phyloP scores from a whole-genome alignment of 2,329 filamentous ascomycete genomes.

The Phoma herbarum region DNA sequence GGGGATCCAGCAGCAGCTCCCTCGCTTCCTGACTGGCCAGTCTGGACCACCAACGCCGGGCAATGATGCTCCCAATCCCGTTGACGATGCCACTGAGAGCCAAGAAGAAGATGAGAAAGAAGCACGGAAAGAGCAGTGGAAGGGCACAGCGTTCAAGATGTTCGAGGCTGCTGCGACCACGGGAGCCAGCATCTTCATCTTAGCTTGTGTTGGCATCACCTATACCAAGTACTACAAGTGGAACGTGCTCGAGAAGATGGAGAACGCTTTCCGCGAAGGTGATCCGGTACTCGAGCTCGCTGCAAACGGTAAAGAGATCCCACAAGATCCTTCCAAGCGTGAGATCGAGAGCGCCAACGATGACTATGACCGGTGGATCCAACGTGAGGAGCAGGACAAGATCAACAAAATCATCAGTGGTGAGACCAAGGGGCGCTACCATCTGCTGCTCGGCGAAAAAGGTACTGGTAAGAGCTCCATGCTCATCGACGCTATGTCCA shows the following conservation, averaged over 20 bases:
- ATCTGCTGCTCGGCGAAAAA: constrained; percentile 92
- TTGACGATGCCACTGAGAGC: constrained; percentile 48
- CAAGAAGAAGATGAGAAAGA: constrained; percentile 32
- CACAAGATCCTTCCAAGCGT: constrained; percentile 33
- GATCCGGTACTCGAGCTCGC: constrained; percentile 84
- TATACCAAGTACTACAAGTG: constrained; percentile 77
- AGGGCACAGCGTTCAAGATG: constrained; percentile 60
- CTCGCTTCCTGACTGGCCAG: constrained; percentile 45
- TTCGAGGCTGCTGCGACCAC: constrained; percentile 61
- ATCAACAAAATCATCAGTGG: constrained; percentile 88
- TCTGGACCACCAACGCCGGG: constrained; percentile 48
- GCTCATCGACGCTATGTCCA: constrained; percentile 94
- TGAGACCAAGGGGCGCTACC: constrained; percentile 79
- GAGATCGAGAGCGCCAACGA: constrained; percentile 38
- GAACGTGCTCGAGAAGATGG: constrained; percentile 90
- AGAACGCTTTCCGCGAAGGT: constrained; percentile 87
- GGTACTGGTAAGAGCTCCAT: constrained; percentile 97
- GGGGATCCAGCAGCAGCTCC: constrained; percentile 22
- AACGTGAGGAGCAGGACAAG: constrained; percentile 79
- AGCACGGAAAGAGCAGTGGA: constrained; percentile 41
- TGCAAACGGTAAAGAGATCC: constrained; percentile 47
- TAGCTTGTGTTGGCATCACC: constrained; percentile 58
- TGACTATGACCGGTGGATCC: constrained; percentile 77
- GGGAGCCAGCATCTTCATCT: constrained; percentile 59
- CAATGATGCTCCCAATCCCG: constrained; percentile 50